A percentile compares a stretch with the other conserved stretches of the same genome.
phyloP scores from a whole-genome alignment of 192 early-diverging fungal genomes.

The Chytriomyces confervae region DNA sequence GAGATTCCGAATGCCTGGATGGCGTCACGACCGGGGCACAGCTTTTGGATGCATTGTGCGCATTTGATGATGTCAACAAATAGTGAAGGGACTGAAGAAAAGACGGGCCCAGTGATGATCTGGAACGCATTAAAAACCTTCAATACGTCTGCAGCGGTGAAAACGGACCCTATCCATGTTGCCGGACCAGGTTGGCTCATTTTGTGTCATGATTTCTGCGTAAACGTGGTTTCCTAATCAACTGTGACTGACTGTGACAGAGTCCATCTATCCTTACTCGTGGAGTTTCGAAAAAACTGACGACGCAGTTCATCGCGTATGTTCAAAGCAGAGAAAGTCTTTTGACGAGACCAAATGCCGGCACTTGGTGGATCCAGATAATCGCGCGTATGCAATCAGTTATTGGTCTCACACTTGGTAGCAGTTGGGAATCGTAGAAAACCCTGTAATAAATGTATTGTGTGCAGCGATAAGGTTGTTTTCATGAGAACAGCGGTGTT shows the following conservation, averaged over 20 bases:
- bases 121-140: background rate
- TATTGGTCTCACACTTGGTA: constrained; percentile 22
- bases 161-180: background rate
- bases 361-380: constrained; percentile 8
- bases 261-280: constrained; percentile 9
- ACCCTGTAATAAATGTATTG: background rate
- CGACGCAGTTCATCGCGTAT: background rate
- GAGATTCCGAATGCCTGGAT: constrained; percentile 51
- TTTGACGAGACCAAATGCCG: constrained; percentile 18
- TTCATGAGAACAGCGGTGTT: background rate
- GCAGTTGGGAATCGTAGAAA: background rate
- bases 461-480: background rate
- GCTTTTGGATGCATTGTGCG: constrained; percentile 45
- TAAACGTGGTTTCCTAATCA: background rate
- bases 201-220: background rate
- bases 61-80: constrained; percentile 19
- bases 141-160: no score
- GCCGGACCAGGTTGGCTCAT: constrained; percentile 4
- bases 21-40: constrained; percentile 47
- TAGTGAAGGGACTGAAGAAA: constrained; percentile 18
- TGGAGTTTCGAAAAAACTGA: constrained; percentile 4
- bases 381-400: constrained; percentile 3
- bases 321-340: background rate
- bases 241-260: background rate
- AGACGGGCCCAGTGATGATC: constrained; percentile 21